Conservation (phyloP, 148 eudicot species). For the Oxyria digyna region DNA sequence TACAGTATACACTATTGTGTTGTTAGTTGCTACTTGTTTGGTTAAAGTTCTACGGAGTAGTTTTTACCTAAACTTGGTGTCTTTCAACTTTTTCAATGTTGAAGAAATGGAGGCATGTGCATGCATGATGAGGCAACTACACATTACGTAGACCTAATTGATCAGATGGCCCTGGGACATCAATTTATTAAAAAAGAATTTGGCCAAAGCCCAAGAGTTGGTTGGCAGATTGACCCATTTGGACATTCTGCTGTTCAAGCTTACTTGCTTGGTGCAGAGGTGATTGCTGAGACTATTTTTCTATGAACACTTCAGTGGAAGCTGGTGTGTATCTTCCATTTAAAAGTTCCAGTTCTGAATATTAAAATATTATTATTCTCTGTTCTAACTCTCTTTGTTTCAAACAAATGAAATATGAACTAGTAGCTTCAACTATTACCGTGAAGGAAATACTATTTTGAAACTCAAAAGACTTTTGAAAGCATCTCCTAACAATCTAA, state of each 20-base stretch:
- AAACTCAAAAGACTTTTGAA: background rate
- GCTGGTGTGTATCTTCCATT: background rate
- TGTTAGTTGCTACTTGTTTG: background rate
- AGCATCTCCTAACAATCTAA: too few species aligned
- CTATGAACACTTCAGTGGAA: background rate
- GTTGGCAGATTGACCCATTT: slow-evolving; percentile 88
- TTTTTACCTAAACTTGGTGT: slow-evolving; percentile 1
- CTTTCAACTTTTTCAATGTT: background rate
- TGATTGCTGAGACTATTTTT: too few species aligned
- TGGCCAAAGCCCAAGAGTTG: slow-evolving; percentile 56
- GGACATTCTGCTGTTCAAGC: slow-evolving; percentile 91
- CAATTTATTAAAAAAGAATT: slow-evolving; percentile 49
- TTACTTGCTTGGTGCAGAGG: slow-evolving; percentile 79
- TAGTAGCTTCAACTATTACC: background rate
- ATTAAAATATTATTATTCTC: too few species aligned
- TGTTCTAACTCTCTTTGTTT: background rate
- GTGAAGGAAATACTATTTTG: background rate
- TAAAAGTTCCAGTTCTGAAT: background rate
- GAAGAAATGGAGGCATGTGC: slow-evolving; percentile 74
- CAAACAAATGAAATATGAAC: background rate
- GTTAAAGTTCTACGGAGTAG: background rate
- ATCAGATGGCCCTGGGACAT: slow-evolving; percentile 73
- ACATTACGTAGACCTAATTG: slow-evolving; percentile 64
- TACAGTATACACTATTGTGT: too few species aligned
- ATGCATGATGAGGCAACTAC: slow-evolving; percentile 88